Evolutionary conservation across 768 basidiomycete species (phyloP).

Genomic region (Psilocybe cubensis): DNA sequence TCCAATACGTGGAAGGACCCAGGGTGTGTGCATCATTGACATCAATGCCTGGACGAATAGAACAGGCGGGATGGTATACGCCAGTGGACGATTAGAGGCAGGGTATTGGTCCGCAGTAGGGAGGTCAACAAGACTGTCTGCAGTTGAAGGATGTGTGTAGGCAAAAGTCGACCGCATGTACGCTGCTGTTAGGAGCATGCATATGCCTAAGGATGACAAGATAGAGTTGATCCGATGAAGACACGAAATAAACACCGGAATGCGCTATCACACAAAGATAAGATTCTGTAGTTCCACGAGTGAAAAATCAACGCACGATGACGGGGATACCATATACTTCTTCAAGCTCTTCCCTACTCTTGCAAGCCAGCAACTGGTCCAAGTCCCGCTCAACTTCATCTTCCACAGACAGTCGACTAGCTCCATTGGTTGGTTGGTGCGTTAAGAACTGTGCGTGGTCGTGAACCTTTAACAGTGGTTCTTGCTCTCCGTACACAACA

Average conservation of each 20-base stretch:
- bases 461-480: slow-evolving; percentile 34
- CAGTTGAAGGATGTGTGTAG: slow-evolving; percentile 19
- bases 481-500: slow-evolving; percentile 29
- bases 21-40: slow-evolving; percentile 66
- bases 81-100: slow-evolving; percentile 37
- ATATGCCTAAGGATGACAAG: slow-evolving; percentile 69
- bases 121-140: slow-evolving; percentile 8
- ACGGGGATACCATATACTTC: slow-evolving; percentile 80
- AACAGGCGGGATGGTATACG: slow-evolving; percentile 46
- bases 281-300: neutral
- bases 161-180: slow-evolving; percentile 62
- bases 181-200: slow-evolving; percentile 60
- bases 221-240: slow-evolving; percentile 78
- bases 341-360: slow-evolving; percentile 76
- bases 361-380: slow-evolving; percentile 63
- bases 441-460: slow-evolving; percentile 2
- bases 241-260: slow-evolving; percentile 79
- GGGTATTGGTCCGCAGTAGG: neutral
- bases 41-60: slow-evolving; percentile 56
- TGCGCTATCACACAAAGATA: slow-evolving; percentile 45
- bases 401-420: slow-evolving; percentile 22
- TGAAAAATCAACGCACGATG: slow-evolving; percentile 57
- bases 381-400: slow-evolving; percentile 66
- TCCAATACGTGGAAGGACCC: slow-evolving; percentile 71
- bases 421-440: slow-evolving; percentile 20